Evolutionary conservation across 176 grass and related monocot genomes (phyloP), one percentile per base, ranked within the genome.

Genomic region (Rhynchospora tenuis): DNA sequence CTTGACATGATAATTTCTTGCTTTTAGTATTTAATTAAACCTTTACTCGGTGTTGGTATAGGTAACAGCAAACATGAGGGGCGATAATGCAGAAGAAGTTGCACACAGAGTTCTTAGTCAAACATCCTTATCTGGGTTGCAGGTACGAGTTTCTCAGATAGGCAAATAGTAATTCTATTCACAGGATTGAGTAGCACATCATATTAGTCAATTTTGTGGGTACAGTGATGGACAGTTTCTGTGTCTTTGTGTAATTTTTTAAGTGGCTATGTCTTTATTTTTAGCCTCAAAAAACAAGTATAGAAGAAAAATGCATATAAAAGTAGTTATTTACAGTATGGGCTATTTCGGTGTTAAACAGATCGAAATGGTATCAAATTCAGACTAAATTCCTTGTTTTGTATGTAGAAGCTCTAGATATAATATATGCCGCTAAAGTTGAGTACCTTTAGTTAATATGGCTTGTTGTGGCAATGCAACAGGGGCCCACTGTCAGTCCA

Each of bases 11-110:
- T 23, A 47, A 46, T 9, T 12, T 33, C 19, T 45, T 46, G 1
- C 27, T 72, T 61, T 86, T 70, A 7, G 78, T 75, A 64, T n/a
- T 73, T 22, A 26, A 47, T 11, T 83, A 9, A 17, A 86, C 64
- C 11, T 50, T 55, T n/a, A n/a, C n/a, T n/a, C n/a, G 86, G 88
- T 27, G 26, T 84, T 87, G 47, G 51, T 87, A 64, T 89, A 99
- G 96, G 91, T 99, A 15, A 93, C 89, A 20, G 96, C 93, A 88
- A 99, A 99, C 85, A 99, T 99, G 93, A 93, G 93, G 69, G 96
- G 91, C 17, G 88, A 80, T 74, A 95, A 88, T 79, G 93, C 96
- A 26, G 85, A 92, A 82, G 96, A 99, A 89, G 96, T 99, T 61
- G 91, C 93, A 9, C 87, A 99, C 67, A 89, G 84, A 93, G 85